Base-by-base conservation (phyloP, 2,329 filamentous ascomycete genomes). In the Apiospora koreana region DNA sequence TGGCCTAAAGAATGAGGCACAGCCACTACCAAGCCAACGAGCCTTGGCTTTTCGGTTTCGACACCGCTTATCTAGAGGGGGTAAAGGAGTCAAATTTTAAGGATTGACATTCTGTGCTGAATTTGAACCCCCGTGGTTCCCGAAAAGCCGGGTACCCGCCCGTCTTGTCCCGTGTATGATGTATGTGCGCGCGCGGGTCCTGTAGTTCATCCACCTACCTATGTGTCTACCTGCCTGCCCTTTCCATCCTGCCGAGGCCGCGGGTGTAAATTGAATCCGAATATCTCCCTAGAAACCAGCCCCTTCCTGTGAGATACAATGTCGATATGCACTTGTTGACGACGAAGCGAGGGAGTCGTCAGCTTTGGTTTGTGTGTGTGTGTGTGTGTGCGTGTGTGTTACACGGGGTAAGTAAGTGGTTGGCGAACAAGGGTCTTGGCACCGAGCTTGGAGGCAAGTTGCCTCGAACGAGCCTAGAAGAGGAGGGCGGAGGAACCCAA, bases 121-220 rank as follows among this genome's bases (percentile, higher is more conserved):
- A 45, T n/a, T n/a, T n/a, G n/a, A 66, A 45, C 45, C 66, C 66
- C 45, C 54, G 45, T 50, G 45, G 43, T 68, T 43, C 66, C 45
- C 45, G 45, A 54, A 31, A 25, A 68, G 45, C 66, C 42, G 45
- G 45, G n/a, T 54, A 68, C 45, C 43, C 66, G 45, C 45, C 45
- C 45, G 65, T 62, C 54, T 38, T 62, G 18, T 62, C 31, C 31
- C 31, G 31, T 62, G 18, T 62, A 38, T n/a, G 35, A 46, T 46
- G 43, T n/a, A 7, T 46, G 43, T 46, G 18, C 16, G 43, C 16
- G 43, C 16, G 18, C 38, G 28, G 10, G 31, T 21, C 31, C 31
- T 62, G 9, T 62, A 38, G 18, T 62, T 38, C 18, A 23, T 12
- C n/a, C 9, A 5, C 16, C 12, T 62, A 14, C n/a, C n/a, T n/a